These are phyloP conservation scores for Penicillium verhagenii DNA, from an alignment of 495 filamentous ascomycete species.

Conservation along the genomic window DNA sequence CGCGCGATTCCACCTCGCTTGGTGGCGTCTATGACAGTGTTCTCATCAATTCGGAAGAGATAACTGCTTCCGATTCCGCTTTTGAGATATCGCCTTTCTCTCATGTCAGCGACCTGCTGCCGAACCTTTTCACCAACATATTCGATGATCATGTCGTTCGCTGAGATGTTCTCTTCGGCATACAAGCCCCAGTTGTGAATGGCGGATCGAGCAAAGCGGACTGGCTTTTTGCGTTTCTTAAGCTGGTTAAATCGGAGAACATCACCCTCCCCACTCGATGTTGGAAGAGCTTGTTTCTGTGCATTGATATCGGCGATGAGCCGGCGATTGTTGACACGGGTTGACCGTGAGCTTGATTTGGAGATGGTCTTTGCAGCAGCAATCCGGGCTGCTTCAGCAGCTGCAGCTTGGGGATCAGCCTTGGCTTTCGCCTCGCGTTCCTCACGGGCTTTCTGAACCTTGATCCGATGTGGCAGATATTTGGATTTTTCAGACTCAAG, in stretches of 20 bases:
- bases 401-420: slow-evolving; percentile 63
- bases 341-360: slow-evolving; percentile 78
- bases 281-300: slow-evolving; percentile 79
- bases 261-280: slow-evolving; percentile 69
- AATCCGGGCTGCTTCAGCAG: slow-evolving; percentile 66
- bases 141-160: slow-evolving; percentile 99
- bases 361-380: slow-evolving; percentile 76
- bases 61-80: slow-evolving; percentile 97
- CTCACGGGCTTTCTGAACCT: slow-evolving; percentile 84
- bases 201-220: slow-evolving; percentile 94
- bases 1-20: slow-evolving; percentile 97
- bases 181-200: slow-evolving; percentile 99
- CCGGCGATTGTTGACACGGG: slow-evolving; percentile 91
- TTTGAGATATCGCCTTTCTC: slow-evolving; percentile 87
- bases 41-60: slow-evolving; percentile 96
- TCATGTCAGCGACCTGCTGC: slow-evolving; percentile 92
- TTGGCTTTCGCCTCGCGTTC: slow-evolving; percentile 80
- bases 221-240: slow-evolving; percentile 98
- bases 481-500: slow-evolving; percentile 95
- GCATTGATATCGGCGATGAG: slow-evolving; percentile 92
- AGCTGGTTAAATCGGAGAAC: slow-evolving; percentile 97
- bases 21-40: slow-evolving; percentile 94
- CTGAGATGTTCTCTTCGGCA: slow-evolving; percentile 93
- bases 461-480: slow-evolving; percentile 96
- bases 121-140: slow-evolving; percentile 98